A percentile compares a stretch with the other conserved stretches of the same genome.
These are phyloP conservation scores for Neoboletus brunneissimus DNA, from an alignment of 768 basidiomycete genomes.

Conservation along the genomic window DNA sequence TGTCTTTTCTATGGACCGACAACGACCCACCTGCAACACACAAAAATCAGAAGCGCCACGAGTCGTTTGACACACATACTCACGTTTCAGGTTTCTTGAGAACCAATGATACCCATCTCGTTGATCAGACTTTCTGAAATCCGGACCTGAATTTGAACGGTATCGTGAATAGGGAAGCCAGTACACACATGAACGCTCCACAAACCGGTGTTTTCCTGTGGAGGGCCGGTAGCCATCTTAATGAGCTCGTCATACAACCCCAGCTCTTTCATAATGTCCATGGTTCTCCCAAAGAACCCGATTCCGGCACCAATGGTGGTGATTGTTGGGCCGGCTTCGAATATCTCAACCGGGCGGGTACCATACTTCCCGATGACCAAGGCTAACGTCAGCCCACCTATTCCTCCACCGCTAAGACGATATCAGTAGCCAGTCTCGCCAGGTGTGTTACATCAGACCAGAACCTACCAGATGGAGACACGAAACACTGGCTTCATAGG, in stretches of 20 bases:
- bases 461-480: slow-evolving; percentile 18
- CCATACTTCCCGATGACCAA: slow-evolving; percentile 27
- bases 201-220: slow-evolving; percentile 23
- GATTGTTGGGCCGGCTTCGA: slow-evolving; percentile 40
- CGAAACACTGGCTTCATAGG: slow-evolving; percentile 11
- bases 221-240: slow-evolving; percentile 13
- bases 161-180: not conserved
- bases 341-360: slow-evolving; percentile 38
- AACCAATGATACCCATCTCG: slow-evolving; percentile 30
- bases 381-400: slow-evolving; percentile 37
- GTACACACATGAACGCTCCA: not conserved
- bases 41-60: not conserved
- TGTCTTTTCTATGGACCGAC: slow-evolving; percentile 37
- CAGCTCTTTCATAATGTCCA: slow-evolving; percentile 39
- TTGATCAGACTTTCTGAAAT: slow-evolving; percentile 36
- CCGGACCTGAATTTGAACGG: slow-evolving; percentile 15
- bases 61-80: not conserved
- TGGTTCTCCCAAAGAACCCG: slow-evolving; percentile 45
- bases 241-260: slow-evolving; percentile 37
- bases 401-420: slow-evolving; percentile 36
- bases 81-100: slow-evolving; percentile 25
- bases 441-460: no score
- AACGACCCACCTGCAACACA: slow-evolving; percentile 27
- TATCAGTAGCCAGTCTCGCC: not conserved
- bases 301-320: slow-evolving; percentile 47